Conservation (phyloP, 2,329 filamentous ascomycete species). For the Conoideocrella luteorostrata region DNA sequence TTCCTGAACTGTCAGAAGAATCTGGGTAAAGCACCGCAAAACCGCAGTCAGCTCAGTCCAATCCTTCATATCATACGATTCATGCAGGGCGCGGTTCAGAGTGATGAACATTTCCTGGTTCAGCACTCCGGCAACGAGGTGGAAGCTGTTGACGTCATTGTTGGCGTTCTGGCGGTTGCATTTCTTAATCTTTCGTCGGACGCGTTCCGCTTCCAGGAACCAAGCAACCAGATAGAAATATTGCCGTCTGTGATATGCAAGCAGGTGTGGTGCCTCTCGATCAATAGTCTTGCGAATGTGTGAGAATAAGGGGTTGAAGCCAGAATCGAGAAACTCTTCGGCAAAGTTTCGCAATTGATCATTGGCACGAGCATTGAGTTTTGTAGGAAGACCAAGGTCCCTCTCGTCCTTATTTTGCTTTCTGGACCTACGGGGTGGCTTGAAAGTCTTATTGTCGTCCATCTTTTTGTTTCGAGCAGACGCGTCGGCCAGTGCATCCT, state of each 20-base stretch:
- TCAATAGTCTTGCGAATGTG: slow-evolving; percentile 86
- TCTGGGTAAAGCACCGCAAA: slow-evolving; percentile 93
- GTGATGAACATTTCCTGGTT: slow-evolving; percentile 94
- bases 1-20: slow-evolving; percentile 84
- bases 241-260: slow-evolving; percentile 71
- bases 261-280: slow-evolving; percentile 75
- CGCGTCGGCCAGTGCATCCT: slow-evolving; percentile 71
- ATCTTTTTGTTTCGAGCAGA: slow-evolving; percentile 75
- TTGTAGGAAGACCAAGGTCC: slow-evolving; percentile 69
- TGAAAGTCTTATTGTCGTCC: slow-evolving; percentile 85
- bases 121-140: slow-evolving; percentile 79
- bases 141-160: slow-evolving; percentile 67
- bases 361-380: slow-evolving; percentile 68
- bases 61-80: slow-evolving; percentile 71
- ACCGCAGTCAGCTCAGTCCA: slow-evolving; percentile 83
- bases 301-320: slow-evolving; percentile 86
- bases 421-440: slow-evolving; percentile 62
- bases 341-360: slow-evolving; percentile 74
- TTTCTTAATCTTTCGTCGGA: slow-evolving; percentile 57
- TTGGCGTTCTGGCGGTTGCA: slow-evolving; percentile 36
- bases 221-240: slow-evolving; percentile 90
- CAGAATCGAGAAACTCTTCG: slow-evolving; percentile 87
- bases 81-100: slow-evolving; percentile 75
- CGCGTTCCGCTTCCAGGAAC: slow-evolving; percentile 84
- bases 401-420: slow-evolving; percentile 59